These are phyloP conservation scores for Kuraishia hungarica DNA, from an alignment of 805 yeast genomes.

Conservation along the genomic window DNA sequence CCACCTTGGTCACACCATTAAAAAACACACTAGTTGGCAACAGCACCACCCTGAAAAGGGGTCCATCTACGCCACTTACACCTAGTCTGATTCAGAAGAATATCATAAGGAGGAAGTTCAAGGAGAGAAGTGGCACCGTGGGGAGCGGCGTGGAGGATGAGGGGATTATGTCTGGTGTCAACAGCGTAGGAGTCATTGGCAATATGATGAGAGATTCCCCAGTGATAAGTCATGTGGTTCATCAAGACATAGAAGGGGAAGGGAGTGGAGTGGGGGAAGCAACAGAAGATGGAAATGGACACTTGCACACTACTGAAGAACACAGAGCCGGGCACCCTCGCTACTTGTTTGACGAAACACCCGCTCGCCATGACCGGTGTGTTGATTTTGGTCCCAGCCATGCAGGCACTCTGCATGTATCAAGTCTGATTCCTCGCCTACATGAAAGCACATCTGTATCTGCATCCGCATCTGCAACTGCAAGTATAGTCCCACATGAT, in stretches of 20 bases:
- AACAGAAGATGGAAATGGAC: neutral
- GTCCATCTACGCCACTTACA: slow-evolving; percentile 24
- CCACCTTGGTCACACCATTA: neutral
- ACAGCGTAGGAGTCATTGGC: neutral
- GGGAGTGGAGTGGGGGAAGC: neutral
- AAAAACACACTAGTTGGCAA: no score
- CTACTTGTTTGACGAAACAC: neutral
- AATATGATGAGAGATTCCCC: neutral
- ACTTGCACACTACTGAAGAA: neutral
- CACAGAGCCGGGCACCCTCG: neutral
- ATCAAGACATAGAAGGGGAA: neutral
- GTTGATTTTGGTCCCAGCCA: no score
- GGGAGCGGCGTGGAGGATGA: neutral
- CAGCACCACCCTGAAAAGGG: slow-evolving; percentile 12
- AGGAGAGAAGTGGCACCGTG: neutral
- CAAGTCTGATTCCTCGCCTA: no score
- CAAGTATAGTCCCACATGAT: no score
- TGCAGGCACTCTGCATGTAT: no score
- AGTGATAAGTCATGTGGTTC: neutral
- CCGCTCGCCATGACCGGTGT: neutral
- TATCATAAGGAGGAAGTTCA: slow-evolving; percentile 14
- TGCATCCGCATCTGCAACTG: neutral
- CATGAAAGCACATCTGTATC: neutral
- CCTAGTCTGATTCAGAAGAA: slow-evolving; percentile 18
- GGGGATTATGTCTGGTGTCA: no score